A percentile compares a stretch with the other conserved stretches of the same genome.
These are phyloP conservation scores for Leccinum fuscescens DNA, from an alignment of 1,284 basidiomycete species.

Conservation along the genomic window DNA sequence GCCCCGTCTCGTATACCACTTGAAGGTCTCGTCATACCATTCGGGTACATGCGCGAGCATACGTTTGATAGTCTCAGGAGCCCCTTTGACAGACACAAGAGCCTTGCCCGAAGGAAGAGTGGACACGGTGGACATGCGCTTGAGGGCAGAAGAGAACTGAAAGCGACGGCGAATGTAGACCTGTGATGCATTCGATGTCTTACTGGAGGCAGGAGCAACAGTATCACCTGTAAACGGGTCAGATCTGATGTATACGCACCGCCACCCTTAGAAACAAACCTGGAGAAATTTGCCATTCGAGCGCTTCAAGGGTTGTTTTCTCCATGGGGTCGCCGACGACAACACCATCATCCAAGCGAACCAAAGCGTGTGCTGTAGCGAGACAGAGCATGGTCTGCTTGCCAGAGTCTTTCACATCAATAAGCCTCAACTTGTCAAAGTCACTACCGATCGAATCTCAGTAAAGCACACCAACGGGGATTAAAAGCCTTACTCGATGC, in stretches of 20 bases:
- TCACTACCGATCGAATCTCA: conserved; percentile 39
- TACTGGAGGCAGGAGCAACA: conserved; percentile 56
- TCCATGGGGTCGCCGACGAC: conserved; percentile 99
- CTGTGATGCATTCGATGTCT: conserved; percentile 52
- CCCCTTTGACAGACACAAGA: conserved; percentile 84
- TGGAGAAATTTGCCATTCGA: conserved; percentile 86
- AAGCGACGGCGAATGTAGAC: conserved; percentile 84
- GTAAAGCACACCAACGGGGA: neutral
- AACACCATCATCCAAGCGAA: conserved; percentile 88
- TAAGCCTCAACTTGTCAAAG: conserved; percentile 61
- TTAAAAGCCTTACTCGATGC: conserved; percentile 65
- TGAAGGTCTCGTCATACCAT: conserved; percentile 89
- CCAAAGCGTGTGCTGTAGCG: conserved; percentile 93
- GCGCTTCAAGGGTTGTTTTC: conserved; percentile 90
- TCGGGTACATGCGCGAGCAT: conserved; percentile 79
- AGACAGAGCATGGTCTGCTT: conserved; percentile 85
- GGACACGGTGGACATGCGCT: conserved; percentile 93
- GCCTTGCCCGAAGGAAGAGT: conserved; percentile 60
- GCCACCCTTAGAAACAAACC: conserved; percentile 41
- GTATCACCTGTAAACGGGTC: conserved; percentile 51
- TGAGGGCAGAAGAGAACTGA: conserved; percentile 94
- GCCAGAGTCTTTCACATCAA: conserved; percentile 75
- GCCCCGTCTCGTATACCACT: conserved; percentile 88
- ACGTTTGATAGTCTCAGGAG: conserved; percentile 88
- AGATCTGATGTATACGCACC: neutral